These are phyloP conservation scores for Epicoccum sorghinum DNA, from an alignment of 2,329 filamentous ascomycete genomes.

Conservation along the genomic window DNA sequence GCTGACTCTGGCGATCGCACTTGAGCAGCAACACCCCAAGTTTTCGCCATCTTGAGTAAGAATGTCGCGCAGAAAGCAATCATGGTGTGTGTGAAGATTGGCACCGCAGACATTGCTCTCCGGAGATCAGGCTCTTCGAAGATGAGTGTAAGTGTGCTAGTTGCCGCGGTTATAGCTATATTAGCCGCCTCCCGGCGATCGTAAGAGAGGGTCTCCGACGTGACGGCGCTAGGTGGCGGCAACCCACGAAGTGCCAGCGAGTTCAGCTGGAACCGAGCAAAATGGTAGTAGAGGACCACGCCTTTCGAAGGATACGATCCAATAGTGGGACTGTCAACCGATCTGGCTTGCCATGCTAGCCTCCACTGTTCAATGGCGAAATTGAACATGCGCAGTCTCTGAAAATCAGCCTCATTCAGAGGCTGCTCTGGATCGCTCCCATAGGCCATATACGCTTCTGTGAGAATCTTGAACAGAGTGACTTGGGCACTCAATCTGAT, in stretches of 20 bases:
- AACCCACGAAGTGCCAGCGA: conserved; percentile 52
- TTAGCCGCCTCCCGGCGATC: conserved; percentile 48
- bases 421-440: conserved; percentile 46
- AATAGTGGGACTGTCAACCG: conserved; percentile 34
- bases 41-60: conserved; percentile 56
- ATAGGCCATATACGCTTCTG: conserved; percentile 42
- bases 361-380: conserved; percentile 54
- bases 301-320: conserved; percentile 54
- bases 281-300: conserved; percentile 60
- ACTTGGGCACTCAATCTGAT: conserved; percentile 41
- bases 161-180: conserved; percentile 55
- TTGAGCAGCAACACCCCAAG: conserved; percentile 48
- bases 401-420: conserved; percentile 46
- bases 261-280: conserved; percentile 61
- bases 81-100: conserved; percentile 60
- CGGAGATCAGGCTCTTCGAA: conserved; percentile 54
- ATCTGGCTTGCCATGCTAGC: conserved; percentile 46
- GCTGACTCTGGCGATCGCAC: conserved; percentile 33
- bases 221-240: conserved; percentile 52
- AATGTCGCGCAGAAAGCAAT: conserved; percentile 60
- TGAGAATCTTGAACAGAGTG: conserved; percentile 41
- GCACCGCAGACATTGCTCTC: conserved; percentile 53
- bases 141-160: conserved; percentile 54
- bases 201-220: conserved; percentile 53
- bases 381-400: conserved; percentile 49